Evolutionary conservation across 768 basidiomycete genomes (phyloP).

Genomic region (Macrolepiota dolichaula): DNA sequence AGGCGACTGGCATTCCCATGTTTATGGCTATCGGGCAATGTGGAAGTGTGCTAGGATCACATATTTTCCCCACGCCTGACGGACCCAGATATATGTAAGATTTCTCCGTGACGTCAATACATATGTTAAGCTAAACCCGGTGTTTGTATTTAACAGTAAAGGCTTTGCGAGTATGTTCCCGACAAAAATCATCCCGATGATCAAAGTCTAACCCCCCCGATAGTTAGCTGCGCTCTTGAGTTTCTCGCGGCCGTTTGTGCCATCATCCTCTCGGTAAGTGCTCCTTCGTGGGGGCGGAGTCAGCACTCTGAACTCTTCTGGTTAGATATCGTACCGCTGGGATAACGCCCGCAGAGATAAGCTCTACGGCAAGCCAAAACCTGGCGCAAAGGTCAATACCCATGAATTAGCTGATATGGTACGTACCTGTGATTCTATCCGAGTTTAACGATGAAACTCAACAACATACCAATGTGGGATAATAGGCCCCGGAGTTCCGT

Average conservation of each 20-base stretch:
- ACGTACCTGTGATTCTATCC: conserved; percentile 12
- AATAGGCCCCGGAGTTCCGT: conserved; percentile 59
- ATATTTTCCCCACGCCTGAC: conserved; percentile 63
- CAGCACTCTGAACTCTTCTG: not conserved
- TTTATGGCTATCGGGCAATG: conserved; percentile 82
- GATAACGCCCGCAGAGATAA: conserved; percentile 59
- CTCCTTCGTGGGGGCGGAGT: not conserved
- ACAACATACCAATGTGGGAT: not conserved
- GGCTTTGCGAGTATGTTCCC: conserved; percentile 50
- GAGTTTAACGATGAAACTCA: not conserved
- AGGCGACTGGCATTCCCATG: conserved; percentile 71
- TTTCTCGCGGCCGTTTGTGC: conserved; percentile 55
- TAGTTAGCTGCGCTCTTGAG: conserved; percentile 48
- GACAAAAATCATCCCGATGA: not conserved
- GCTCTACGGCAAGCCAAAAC: conserved; percentile 46
- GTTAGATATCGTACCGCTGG: conserved; percentile 56
- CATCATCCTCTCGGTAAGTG: conserved; percentile 47
- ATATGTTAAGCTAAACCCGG: not conserved
- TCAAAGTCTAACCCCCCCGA: not conserved
- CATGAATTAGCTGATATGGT: conserved; percentile 67
- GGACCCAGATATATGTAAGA: conserved; percentile 62
- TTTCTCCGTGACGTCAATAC: too few relatives aligned
- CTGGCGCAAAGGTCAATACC: conserved; percentile 53
- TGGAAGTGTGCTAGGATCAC: conserved; percentile 73
- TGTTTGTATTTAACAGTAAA: conserved; percentile 32